Evolutionary conservation across 345 rosid species (phyloP), one percentile per base, ranked within the genome.

Genomic region (Populus euphratica): DNA sequence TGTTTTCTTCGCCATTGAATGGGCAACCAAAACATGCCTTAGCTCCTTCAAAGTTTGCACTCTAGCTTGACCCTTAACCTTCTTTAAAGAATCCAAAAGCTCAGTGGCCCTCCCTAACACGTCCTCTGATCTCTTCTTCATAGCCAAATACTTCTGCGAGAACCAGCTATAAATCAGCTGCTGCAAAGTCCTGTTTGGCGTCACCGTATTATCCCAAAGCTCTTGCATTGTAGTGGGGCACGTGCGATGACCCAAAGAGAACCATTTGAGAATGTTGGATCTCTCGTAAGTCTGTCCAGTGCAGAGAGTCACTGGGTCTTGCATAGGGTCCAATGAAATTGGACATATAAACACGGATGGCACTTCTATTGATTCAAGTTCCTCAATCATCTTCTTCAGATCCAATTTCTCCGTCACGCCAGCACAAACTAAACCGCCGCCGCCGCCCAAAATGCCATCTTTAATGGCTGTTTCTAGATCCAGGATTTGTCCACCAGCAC

Each of bases 201-300:
- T 91, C 35, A 91, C 41, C 14, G 89, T 78, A 73, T 89, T 87
- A 69, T 88, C 92, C 94, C 94, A 91, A 6, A 89, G 91, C 85
- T 91, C 94, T 73, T 91, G 92, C 92, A 91, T 91, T 66, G 92
- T 91, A 7, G 92, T 89, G 63, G 94, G 94, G 73, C 94, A 91
- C 72, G 92, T 91, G 38, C 78, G 86, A 44, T 86, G 94, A 27
- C 94, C 92, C 81, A 91, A 74, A 66, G 61, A 84, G 75, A 91
- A 89, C 94, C 94, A 91, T 77, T 88, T 91, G 78, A 86, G 84
- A 84, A 91, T 89, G 83, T 89, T 88, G 70, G 86, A 87, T 81
- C 88, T 84, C 86, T 91, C 92, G 33, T 91, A 91, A 44, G 94
- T 91, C 80, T 91, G 92, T 74, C 94, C 94, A 0, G 94, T 91